phyloP scores from a whole-genome alignment of 768 basidiomycete genomes.

The Porphyrellus cyaneotinctus region DNA sequence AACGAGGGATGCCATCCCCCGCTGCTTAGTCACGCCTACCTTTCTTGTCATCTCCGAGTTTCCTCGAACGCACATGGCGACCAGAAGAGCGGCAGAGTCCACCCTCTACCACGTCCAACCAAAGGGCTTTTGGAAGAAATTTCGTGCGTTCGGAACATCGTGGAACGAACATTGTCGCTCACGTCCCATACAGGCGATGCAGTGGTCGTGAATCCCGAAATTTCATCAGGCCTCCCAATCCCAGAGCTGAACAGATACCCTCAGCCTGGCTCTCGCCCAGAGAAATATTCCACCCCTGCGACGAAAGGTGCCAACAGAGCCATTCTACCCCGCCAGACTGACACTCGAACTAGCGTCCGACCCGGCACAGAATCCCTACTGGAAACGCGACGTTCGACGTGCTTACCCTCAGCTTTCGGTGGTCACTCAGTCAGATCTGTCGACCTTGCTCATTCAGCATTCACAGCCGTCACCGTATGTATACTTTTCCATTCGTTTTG shows the following conservation, averaged over 20 bases:
- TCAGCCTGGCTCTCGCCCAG: slow-evolving; percentile 83
- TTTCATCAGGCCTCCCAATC: slow-evolving; percentile 85
- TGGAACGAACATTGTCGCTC: not conserved
- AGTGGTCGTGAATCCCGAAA: slow-evolving; percentile 82
- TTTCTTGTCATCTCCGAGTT: not conserved
- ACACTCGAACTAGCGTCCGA: slow-evolving; percentile 61
- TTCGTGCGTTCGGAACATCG: slow-evolving; percentile 54
- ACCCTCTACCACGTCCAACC: slow-evolving; percentile 87
- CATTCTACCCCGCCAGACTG: slow-evolving; percentile 5
- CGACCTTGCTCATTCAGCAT: slow-evolving; percentile 77
- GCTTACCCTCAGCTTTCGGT: slow-evolving; percentile 90
- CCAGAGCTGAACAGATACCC: slow-evolving; percentile 72
- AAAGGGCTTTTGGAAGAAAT: slow-evolving; percentile 96
- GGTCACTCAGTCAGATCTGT: slow-evolving; percentile 79
- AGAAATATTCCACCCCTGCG: slow-evolving; percentile 82
- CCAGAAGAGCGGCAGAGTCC: slow-evolving; percentile 78
- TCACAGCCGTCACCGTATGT: slow-evolving; percentile 63
- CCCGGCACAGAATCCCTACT: slow-evolving; percentile 87
- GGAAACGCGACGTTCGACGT: slow-evolving; percentile 92
- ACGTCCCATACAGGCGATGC: slow-evolving; percentile 60
- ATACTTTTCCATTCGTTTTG: not conserved
- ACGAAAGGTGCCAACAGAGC: slow-evolving; percentile 60
- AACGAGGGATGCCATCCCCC: not conserved
- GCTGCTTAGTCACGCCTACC: not conserved
- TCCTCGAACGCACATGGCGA: slow-evolving; percentile 48